Evolutionary conservation across 306 rosid species (phyloP), one percentile per base, ranked within the genome.

Genomic region (Delonix regia): DNA sequence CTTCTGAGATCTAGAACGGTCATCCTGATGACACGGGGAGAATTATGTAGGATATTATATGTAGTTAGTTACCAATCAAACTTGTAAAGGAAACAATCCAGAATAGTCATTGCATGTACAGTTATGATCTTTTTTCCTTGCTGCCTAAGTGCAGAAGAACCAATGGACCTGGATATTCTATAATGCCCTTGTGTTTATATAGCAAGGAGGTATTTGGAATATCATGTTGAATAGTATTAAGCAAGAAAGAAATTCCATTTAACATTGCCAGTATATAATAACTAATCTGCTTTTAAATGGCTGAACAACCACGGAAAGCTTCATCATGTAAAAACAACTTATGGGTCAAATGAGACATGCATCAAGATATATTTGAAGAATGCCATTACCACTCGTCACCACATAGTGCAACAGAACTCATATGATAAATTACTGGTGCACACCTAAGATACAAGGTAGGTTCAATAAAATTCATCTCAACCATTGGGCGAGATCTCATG

Each of bases 1-100:
- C 85, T 91, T 93, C 74, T 75, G 93, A 57, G 94, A 75, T 82
- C 93, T 88, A 80, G 87, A 68, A 16, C 80, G 89, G 57, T 87
- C 97, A 59, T 90, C 94, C 99, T 96, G 85, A 80, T 72, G 34
- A 71, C 80, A 78, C 13, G 27, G 68, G 5, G 36, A 86, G 71
- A n/a, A 66, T 78, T 81, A 67, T 38, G 67, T 24, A 73, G 60
- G 15, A 51, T 4, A 39, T 39, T 47, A n/a, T 30, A 28, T 33
- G 16, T 8, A 18, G 22, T 51, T 81, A 39, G 56, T 33, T 73
- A 66, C 62, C 38, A 78, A 80, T 75, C 28, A 56, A 69, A 71
- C 30, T 51, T 60, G 28, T 14, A 13, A 57, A 14, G 22, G 11
- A 48, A 69, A 19, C 69, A 42, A 44, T 72, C 3, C 38, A 73